Conservation (phyloP, 495 filamentous ascomycete species). For the Penicillium bovifimosum region DNA sequence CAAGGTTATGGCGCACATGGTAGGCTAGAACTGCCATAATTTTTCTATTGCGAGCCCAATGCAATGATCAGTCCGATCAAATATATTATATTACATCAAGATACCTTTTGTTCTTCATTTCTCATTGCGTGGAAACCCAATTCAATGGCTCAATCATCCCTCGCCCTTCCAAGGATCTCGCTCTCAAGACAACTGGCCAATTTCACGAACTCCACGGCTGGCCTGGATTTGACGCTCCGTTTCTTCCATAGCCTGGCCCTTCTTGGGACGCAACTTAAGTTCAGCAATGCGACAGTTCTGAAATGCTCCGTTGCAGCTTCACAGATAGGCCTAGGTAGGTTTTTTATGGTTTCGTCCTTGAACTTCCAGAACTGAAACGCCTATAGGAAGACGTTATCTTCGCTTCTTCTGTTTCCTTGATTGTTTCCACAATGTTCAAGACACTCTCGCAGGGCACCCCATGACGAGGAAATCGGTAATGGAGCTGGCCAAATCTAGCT, state of each 20-base stretch:
- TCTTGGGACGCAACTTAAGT: slow-evolving; percentile 1
- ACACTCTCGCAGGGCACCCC: background rate
- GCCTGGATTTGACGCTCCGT: slow-evolving; percentile 15
- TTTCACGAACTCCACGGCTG: slow-evolving; percentile 14
- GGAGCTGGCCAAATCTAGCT: slow-evolving; percentile 10
- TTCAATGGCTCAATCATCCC: slow-evolving; percentile 7
- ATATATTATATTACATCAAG: background rate
- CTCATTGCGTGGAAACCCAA: background rate
- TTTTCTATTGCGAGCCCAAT: no score
- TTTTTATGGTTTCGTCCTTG: background rate
- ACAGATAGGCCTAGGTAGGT: slow-evolving; percentile 11
- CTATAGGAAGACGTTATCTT: slow-evolving; percentile 11
- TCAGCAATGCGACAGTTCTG: slow-evolving; percentile 1
- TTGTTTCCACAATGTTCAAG: slow-evolving; percentile 9
- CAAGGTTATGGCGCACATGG: background rate
- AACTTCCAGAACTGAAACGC: background rate
- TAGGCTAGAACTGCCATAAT: no score
- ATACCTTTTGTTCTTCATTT: no score
- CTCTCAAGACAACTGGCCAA: slow-evolving; percentile 13
- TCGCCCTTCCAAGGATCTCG: slow-evolving; percentile 1
- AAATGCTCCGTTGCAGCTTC: slow-evolving; percentile 14
- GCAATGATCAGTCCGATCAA: no score
- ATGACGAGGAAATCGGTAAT: background rate
- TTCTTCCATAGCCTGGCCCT: slow-evolving; percentile 9
- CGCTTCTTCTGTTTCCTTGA: slow-evolving; percentile 15